phyloP scores from a whole-genome alignment of 2,329 filamentous ascomycete species.

The Diaporthe nobilis region DNA sequence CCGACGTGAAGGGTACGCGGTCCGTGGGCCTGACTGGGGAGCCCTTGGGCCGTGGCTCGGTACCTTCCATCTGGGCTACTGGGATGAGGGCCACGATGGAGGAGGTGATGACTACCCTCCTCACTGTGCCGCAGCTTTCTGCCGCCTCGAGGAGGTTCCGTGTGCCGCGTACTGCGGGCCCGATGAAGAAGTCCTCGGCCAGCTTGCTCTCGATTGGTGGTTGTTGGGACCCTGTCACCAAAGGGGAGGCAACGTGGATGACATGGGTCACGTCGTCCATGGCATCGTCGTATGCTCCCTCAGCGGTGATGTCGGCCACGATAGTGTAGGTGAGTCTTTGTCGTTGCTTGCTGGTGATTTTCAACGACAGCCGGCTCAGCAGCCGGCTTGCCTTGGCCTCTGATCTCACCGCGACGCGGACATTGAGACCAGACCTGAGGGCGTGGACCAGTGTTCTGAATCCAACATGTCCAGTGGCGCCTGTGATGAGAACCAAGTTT shows the following conservation, averaged over 20 bases:
- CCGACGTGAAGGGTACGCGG: constrained; percentile 39
- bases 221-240: constrained; percentile 37
- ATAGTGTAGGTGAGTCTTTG: constrained; percentile 35
- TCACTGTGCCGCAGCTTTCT: constrained; percentile 36
- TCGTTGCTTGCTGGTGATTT: constrained; percentile 15
- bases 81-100: constrained; percentile 49
- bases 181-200: constrained; percentile 41
- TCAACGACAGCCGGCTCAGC: constrained; percentile 1
- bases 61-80: constrained; percentile 43
- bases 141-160: constrained; percentile 42
- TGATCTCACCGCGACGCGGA: constrained; percentile 43
- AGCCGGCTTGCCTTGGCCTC: constrained; percentile 34
- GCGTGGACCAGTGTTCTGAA: constrained; percentile 41
- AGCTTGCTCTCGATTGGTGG: constrained; percentile 22
- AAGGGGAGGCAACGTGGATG: constrained; percentile 43
- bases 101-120: constrained; percentile 46
- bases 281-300: constrained; percentile 40
- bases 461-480: constrained; percentile 45
- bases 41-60: constrained; percentile 28
- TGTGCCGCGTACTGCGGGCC: constrained; percentile 43
- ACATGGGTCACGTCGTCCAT: constrained; percentile 41
- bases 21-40: constrained; percentile 35
- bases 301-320: constrained; percentile 42
- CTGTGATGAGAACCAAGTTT: constrained; percentile 41
- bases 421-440: constrained; percentile 40